phyloP scores from a whole-genome alignment of 805 yeast genomes.

The Candida jianshihensis region DNA sequence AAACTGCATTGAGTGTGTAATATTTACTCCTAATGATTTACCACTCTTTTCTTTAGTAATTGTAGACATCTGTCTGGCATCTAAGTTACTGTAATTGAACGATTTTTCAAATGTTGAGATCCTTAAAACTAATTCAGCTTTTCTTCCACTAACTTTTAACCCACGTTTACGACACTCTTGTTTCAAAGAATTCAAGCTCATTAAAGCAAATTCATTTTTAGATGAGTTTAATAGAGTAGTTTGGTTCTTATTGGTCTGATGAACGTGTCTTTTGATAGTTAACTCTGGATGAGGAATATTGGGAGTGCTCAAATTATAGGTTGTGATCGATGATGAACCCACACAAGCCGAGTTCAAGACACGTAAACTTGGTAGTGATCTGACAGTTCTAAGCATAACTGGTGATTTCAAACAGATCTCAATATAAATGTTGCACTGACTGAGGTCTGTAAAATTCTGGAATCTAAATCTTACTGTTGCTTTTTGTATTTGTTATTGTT shows the following conservation, averaged over 20 bases:
- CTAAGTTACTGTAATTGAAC: conserved; percentile 2
- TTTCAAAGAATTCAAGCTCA: conserved; percentile 50
- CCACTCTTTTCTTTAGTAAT: background rate
- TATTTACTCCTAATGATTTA: too few species aligned
- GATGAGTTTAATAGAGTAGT: conserved; percentile 19
- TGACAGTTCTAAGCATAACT: conserved; percentile 22
- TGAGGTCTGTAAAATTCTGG: background rate
- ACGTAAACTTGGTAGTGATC: conserved; percentile 23
- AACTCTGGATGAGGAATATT: conserved; percentile 17
- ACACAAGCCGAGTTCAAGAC: conserved; percentile 5
- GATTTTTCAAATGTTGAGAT: conserved; percentile 20
- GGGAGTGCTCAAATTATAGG: conserved; percentile 15
- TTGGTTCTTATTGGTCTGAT: conserved; percentile 23
- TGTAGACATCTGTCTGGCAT: conserved; percentile 11
- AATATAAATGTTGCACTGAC: too few species aligned
- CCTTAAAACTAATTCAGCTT: conserved; percentile 44
- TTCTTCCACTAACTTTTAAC: conserved; percentile 53
- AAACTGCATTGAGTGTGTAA: conserved; percentile 3
- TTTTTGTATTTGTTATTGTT: too few species aligned
- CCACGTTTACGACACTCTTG: conserved; percentile 55
- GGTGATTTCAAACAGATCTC: background rate
- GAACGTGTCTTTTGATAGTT: conserved; percentile 20
- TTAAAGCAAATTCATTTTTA: conserved; percentile 24
- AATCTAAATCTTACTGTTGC: too few species aligned
- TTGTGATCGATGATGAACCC: conserved; percentile 8